Conservation (phyloP, 139 green algal species). For the Raphidocelis subcapitata region DNA sequence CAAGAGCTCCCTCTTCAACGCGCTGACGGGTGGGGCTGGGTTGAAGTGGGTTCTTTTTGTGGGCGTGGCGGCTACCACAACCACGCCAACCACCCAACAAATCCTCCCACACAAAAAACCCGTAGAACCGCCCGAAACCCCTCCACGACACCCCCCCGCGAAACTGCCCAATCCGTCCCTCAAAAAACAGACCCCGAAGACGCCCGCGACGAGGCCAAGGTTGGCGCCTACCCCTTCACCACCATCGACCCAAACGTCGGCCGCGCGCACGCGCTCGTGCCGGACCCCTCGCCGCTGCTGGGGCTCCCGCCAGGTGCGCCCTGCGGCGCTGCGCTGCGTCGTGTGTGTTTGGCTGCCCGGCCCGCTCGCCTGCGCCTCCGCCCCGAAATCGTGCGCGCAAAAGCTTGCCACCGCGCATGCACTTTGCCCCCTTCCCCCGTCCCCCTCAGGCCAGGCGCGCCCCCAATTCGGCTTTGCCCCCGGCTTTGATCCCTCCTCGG, state of each 20-base stretch:
- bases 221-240: conserved; percentile 57
- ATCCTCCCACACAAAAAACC: not conserved
- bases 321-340: conserved; percentile 21
- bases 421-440: no score
- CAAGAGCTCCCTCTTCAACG: conserved; percentile 58
- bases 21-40: conserved; percentile 25
- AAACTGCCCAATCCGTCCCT: not conserved
- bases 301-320: conserved; percentile 6
- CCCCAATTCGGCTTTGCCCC: no score
- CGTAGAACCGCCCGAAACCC: no score
- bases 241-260: conserved; percentile 54
- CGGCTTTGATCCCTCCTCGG: no score
- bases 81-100: not conserved
- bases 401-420: no score
- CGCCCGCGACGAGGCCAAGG: conserved; percentile 37
- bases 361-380: not conserved
- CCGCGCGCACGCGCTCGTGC: conserved; percentile 30
- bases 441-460: no score
- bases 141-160: not conserved
- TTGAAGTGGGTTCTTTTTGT: not conserved
- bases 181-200: conserved; percentile 21
- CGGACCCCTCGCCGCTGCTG: conserved; percentile 35
- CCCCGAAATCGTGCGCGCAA: no score
- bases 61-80: not conserved
- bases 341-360: conserved; percentile 10